Percentiles rank a stretch among this genome's conserved stretches.
Evolutionary conservation across 495 filamentous ascomycete species (phyloP).

Genomic region (Parmelia sp.): DNA sequence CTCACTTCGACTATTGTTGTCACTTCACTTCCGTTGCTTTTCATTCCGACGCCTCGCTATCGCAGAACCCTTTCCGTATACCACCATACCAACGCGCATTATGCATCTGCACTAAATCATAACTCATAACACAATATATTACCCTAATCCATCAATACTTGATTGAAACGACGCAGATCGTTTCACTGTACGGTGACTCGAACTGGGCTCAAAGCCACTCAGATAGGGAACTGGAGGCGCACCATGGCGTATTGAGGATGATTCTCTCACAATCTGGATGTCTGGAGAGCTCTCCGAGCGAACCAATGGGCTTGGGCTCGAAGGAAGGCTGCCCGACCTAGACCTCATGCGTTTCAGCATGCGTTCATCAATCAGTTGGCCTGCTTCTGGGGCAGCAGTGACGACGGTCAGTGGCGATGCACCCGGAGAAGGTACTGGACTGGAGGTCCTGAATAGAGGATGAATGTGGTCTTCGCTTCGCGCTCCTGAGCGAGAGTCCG

Average conservation of each 20-base stretch:
- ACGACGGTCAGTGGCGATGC: conserved; percentile 64
- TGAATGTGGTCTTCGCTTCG: conserved; percentile 70
- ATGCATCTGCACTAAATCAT: background rate
- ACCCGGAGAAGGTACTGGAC: conserved; percentile 61
- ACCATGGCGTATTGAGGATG: conserved; percentile 2
- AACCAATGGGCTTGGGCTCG: conserved; percentile 46
- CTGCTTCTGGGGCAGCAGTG: conserved; percentile 62
- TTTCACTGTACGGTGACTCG: conserved; percentile 14
- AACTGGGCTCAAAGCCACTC: background rate
- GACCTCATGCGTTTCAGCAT: conserved; percentile 61
- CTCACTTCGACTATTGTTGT: background rate
- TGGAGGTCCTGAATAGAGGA: conserved; percentile 73
- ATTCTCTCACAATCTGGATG: background rate
- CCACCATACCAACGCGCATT: conserved; percentile 1
- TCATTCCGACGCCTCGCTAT: background rate
- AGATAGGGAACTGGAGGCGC: background rate
- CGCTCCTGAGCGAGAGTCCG: conserved; percentile 12
- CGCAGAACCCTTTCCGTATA: background rate
- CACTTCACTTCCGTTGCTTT: background rate
- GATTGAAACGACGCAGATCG: conserved; percentile 18
- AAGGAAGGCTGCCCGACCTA: conserved; percentile 57
- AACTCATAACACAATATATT: conserved; percentile 2
- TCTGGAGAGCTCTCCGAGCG: conserved; percentile 40
- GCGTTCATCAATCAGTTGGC: conserved; percentile 56
- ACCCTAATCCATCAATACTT: conserved; percentile 4